Evolutionary conservation across 202 grass and related monocot species (phyloP).

Genomic region (Setaria viridis): DNA sequence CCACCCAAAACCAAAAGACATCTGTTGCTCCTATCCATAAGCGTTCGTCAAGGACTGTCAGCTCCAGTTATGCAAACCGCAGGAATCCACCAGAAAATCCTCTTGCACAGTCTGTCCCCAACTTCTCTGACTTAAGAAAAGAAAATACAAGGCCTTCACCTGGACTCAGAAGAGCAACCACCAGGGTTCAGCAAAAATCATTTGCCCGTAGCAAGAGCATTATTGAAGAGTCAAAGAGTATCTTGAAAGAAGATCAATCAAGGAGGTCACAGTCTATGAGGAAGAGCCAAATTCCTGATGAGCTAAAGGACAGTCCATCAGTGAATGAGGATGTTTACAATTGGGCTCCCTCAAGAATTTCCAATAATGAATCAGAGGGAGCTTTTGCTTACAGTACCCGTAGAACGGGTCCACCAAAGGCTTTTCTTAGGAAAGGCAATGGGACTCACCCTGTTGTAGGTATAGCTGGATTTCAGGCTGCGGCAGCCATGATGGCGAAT

Average conservation of each 20-base stretch:
- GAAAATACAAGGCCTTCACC: slow-evolving; percentile 87
- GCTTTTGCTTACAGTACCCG: slow-evolving; percentile 46
- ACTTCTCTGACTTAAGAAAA: slow-evolving; percentile 85
- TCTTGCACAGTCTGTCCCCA: slow-evolving; percentile 83
- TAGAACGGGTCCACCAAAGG: slow-evolving; percentile 50
- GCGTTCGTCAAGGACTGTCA: slow-evolving; percentile 59
- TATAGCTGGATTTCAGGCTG: slow-evolving; percentile 52
- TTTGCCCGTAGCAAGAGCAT: slow-evolving; percentile 85
- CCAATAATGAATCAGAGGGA: slow-evolving; percentile 50
- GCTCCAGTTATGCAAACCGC: slow-evolving; percentile 59
- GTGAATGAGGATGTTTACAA: slow-evolving; percentile 60
- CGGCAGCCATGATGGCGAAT: slow-evolving; percentile 58
- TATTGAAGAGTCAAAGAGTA: slow-evolving; percentile 68
- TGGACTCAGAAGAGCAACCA: slow-evolving; percentile 59
- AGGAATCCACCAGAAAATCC: slow-evolving; percentile 68
- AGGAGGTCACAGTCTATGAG: slow-evolving; percentile 85
- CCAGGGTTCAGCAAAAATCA: slow-evolving; percentile 59
- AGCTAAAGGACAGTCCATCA: slow-evolving; percentile 77
- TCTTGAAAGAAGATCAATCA: slow-evolving; percentile 79
- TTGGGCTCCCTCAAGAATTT: slow-evolving; percentile 48
- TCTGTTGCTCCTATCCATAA: slow-evolving; percentile 60
- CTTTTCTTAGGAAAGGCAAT: slow-evolving; percentile 70
- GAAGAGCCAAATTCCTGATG: slow-evolving; percentile 64
- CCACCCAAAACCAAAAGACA: slow-evolving; percentile 61
- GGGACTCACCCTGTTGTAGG: slow-evolving; percentile 49